Conservation (phyloP, 148 eudicot species). For the Rhododendron vialii region DNA sequence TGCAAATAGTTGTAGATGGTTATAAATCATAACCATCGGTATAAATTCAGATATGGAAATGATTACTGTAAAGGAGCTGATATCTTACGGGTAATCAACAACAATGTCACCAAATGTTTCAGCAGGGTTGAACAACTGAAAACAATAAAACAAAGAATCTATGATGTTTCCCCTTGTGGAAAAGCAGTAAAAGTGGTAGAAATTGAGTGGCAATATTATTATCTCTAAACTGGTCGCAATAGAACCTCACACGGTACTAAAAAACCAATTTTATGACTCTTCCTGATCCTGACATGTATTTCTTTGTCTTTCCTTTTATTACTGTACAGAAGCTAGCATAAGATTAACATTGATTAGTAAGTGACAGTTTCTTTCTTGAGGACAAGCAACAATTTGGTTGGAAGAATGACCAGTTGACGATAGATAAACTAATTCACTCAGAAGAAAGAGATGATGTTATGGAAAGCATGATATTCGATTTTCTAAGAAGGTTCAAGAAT, state of each 20-base stretch:
- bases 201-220: not conserved
- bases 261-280: not conserved
- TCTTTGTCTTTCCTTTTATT: not conserved
- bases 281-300: not conserved
- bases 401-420: not conserved
- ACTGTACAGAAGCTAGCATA: not conserved
- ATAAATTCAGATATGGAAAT: not conserved
- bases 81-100: slow-evolving; percentile 95
- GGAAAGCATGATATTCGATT: not conserved
- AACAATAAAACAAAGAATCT: slow-evolving; percentile 11
- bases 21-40: not conserved
- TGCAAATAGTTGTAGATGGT: slow-evolving; percentile 22
- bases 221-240: not conserved
- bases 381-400: not conserved
- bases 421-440: not conserved
- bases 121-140: slow-evolving; percentile 90
- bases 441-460: not conserved
- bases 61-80: slow-evolving; percentile 9
- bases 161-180: not conserved
- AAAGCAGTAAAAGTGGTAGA: not conserved
- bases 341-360: not conserved
- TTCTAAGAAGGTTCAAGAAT: not conserved
- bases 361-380: not conserved
- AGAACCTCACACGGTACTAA: not conserved
- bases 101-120: slow-evolving; percentile 99